Evolutionary conservation across 1,284 basidiomycete species (phyloP).

Genomic region (Trichosporon inkin): DNA sequence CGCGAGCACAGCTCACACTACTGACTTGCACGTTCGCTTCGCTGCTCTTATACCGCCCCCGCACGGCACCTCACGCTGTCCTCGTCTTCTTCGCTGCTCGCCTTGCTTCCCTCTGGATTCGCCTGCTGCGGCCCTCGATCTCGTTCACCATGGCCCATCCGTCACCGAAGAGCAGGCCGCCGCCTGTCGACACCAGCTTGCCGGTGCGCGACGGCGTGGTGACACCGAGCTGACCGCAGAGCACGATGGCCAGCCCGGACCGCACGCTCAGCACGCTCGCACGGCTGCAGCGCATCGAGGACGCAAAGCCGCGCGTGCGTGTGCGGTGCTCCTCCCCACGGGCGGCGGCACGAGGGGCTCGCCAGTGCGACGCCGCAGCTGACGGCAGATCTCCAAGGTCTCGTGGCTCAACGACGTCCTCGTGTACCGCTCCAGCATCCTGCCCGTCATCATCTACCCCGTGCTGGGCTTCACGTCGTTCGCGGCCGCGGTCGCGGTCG

Average conservation of each 20-base stretch:
- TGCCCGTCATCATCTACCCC: constrained; percentile 58
- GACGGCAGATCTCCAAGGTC: constrained; percentile 56
- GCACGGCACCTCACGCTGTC: too few relatives aligned
- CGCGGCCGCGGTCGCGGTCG: constrained; percentile 52
- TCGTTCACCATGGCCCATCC: neutral
- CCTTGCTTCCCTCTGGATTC: too few relatives aligned
- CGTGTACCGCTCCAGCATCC: constrained; percentile 57
- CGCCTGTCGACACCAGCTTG: neutral
- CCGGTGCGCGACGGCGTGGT: neutral
- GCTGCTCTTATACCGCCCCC: too few relatives aligned
- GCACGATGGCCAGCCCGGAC: neutral
- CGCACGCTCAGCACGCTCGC: constrained; percentile 37
- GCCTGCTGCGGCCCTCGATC: neutral
- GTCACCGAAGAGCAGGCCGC: constrained; percentile 2
- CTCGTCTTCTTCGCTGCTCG: too few relatives aligned
- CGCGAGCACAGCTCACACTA: too few relatives aligned
- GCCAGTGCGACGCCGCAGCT: neutral
- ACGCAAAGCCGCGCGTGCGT: constrained; percentile 43
- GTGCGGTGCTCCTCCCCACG: neutral
- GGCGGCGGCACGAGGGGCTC: neutral
- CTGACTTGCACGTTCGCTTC: too few relatives aligned
- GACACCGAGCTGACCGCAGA: constrained; percentile 1
- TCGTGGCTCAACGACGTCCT: constrained; percentile 85
- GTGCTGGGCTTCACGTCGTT: constrained; percentile 77
- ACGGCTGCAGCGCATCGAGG: constrained; percentile 42